phyloP scores from a whole-genome alignment of 208 protist species.

The Paratrypanosoma confusum region DNA sequence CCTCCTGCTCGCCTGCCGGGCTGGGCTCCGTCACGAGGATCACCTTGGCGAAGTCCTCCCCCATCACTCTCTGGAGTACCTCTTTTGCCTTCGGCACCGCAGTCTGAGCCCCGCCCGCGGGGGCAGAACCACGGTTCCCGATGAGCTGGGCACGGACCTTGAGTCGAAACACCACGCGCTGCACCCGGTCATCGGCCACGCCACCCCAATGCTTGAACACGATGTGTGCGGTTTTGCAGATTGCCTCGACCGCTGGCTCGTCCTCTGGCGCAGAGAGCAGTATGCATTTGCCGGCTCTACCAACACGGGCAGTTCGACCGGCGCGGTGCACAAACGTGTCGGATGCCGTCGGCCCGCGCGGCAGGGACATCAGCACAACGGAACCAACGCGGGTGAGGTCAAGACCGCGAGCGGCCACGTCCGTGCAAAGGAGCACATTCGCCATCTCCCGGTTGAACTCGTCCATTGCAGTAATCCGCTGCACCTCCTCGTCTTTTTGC shows the following conservation, averaged over 20 bases:
- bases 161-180: too few relatives aligned
- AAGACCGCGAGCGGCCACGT: slow-evolving; percentile 88
- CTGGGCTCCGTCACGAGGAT: slow-evolving; percentile 9
- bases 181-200: too few relatives aligned
- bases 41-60: slow-evolving; percentile 18
- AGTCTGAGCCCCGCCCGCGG: too few relatives aligned
- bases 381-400: slow-evolving; percentile 91
- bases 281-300: slow-evolving; percentile 77
- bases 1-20: slow-evolving; percentile 2
- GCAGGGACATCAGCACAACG: slow-evolving; percentile 96
- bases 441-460: slow-evolving; percentile 66
- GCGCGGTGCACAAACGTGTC: slow-evolving; percentile 96
- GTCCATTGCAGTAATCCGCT: slow-evolving; percentile 68
- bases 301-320: slow-evolving; percentile 91
- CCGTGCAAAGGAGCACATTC: slow-evolving; percentile 92
- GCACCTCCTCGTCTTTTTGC: slow-evolving; percentile 31
- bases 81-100: slow-evolving; percentile 44
- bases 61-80: slow-evolving; percentile 43
- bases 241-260: slow-evolving; percentile 25
- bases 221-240: slow-evolving; percentile 54
- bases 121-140: too few relatives aligned
- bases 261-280: slow-evolving; percentile 63
- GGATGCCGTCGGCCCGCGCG: slow-evolving; percentile 49
- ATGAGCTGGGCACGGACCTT: too few relatives aligned
- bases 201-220: slow-evolving; percentile 19